phyloP scores from a whole-genome alignment of 345 rosid genomes.

The Brassica carinata region DNA sequence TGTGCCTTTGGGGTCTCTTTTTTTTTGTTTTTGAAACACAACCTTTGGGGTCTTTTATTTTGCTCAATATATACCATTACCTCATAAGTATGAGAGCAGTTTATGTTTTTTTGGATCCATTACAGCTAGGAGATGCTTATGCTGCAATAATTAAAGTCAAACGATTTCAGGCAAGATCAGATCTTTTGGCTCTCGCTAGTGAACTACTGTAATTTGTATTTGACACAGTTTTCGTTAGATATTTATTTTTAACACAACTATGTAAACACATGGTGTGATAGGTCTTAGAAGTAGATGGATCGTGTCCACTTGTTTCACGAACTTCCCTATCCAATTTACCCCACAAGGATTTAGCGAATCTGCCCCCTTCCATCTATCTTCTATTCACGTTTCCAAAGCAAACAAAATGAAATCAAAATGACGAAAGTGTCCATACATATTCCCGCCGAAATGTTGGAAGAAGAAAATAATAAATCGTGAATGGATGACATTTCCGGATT shows the following conservation, averaged over 20 bases:
- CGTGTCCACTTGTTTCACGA: conserved; percentile 31
- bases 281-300: conserved; percentile 17
- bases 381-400: conserved; percentile 29
- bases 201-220: neutral
- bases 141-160: too few species aligned
- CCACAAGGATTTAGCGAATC: conserved; percentile 33
- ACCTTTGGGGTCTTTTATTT: neutral
- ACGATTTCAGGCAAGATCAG: neutral
- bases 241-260: neutral
- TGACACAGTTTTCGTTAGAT: neutral
- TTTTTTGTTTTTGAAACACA: too few species aligned
- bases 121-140: too few species aligned
- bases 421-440: conserved; percentile 2
- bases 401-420: conserved; percentile 2
- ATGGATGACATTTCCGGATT: neutral
- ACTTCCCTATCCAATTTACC: conserved; percentile 22
- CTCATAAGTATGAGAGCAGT: neutral
- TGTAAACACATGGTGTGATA: neutral
- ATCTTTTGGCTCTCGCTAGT: neutral
- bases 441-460: conserved; percentile 24
- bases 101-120: neutral
- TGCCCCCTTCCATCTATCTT: neutral
- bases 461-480: conserved; percentile 4
- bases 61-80: neutral
- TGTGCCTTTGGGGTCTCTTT: neutral